Conservation (phyloP, 2,329 filamentous ascomycete species). For the Dendrostoma leiphaemia region DNA sequence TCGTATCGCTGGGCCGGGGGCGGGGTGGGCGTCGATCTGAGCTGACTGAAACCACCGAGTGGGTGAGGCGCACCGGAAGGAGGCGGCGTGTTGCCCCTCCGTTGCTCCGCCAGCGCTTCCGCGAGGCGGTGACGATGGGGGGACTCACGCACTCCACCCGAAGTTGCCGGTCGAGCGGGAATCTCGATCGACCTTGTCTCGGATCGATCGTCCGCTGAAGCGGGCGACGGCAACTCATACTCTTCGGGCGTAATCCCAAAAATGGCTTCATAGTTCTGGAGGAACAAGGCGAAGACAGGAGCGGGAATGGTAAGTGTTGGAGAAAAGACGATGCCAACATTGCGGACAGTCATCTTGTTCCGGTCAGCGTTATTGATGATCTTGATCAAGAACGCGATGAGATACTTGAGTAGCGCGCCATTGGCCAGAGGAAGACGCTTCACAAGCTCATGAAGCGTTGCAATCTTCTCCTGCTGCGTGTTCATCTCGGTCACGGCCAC, state of each 20-base stretch:
- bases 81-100: conserved; percentile 49
- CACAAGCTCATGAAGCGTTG: conserved; percentile 73
- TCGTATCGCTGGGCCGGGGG: conserved; percentile 42
- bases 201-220: conserved; percentile 31
- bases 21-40: conserved; percentile 42
- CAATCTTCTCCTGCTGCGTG: conserved; percentile 73
- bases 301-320: conserved; percentile 95
- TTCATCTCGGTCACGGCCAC: conserved; percentile 77
- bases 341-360: conserved; percentile 98
- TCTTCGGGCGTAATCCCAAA: conserved; percentile 72
- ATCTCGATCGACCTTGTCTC: conserved; percentile 17
- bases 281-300: conserved; percentile 88
- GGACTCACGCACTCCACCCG: conserved; percentile 41
- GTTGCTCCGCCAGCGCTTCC: conserved; percentile 35
- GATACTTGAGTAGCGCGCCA: conserved; percentile 74
- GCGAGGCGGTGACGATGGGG: conserved; percentile 50
- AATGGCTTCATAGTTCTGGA: conserved; percentile 85
- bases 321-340: conserved; percentile 97
- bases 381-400: conserved; percentile 85
- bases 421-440: conserved; percentile 79
- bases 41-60: conserved; percentile 26
- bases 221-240: conserved; percentile 53
- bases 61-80: conserved; percentile 21
- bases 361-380: conserved; percentile 86
- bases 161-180: conserved; percentile 47